phyloP scores from a whole-genome alignment of 768 basidiomycete genomes.

The Leccinum arenicola region DNA sequence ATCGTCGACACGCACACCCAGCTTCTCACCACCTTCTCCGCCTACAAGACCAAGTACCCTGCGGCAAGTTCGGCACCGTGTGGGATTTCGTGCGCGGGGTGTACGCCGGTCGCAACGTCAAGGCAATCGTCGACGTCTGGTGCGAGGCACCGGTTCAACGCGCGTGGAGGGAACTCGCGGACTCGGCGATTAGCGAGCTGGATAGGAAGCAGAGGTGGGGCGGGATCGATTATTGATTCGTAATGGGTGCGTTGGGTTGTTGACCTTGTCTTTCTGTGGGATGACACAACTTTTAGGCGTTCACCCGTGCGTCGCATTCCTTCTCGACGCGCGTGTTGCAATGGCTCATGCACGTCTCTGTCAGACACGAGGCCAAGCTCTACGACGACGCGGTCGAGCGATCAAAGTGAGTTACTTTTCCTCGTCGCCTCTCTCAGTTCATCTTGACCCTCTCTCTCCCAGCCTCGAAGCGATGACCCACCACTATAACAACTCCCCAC shows the following conservation, averaged over 20 bases:
- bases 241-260: constrained; percentile 53
- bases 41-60: constrained; percentile 62
- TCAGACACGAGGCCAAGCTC: constrained; percentile 65
- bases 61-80: constrained; percentile 47
- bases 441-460: neutral
- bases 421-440: neutral
- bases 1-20: constrained; percentile 87
- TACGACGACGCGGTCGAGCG: constrained; percentile 69
- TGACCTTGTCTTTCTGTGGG: no score
- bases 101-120: constrained; percentile 55
- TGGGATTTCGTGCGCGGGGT: constrained; percentile 66
- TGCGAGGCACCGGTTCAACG: constrained; percentile 73
- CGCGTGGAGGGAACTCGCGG: constrained; percentile 69
- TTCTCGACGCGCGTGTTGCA: neutral
- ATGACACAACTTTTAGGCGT: no score
- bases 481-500: constrained; percentile 77
- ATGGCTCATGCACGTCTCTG: neutral
- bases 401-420: constrained; percentile 49
- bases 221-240: constrained; percentile 77
- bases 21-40: constrained; percentile 64
- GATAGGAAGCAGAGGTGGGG: constrained; percentile 55
- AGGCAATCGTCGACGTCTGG: constrained; percentile 82
- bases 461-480: constrained; percentile 76
- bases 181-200: constrained; percentile 55
- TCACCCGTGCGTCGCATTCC: constrained; percentile 27